Conservation (phyloP, 176 grass and related monocot species). For the Oryza longistaminata region DNA sequence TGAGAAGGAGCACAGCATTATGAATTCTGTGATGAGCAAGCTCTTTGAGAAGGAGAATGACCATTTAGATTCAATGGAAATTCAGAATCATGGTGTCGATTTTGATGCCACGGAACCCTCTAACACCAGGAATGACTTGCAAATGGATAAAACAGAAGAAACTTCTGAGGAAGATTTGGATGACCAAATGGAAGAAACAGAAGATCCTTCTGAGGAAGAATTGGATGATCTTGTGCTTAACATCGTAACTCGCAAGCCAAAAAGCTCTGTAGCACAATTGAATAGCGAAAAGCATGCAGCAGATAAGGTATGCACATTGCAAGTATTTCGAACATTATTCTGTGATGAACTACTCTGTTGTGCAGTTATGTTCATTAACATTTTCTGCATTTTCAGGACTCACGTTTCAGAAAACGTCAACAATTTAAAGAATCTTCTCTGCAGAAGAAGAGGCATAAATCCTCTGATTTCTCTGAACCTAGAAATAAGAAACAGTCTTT, state of each 20-base stretch:
- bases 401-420: conserved; percentile 24
- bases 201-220: conserved; percentile 67
- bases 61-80: conserved; percentile 36
- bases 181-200: conserved; percentile 51
- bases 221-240: conserved; percentile 86
- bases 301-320: conserved; percentile 51
- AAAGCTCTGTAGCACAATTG: conserved; percentile 39
- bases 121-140: conserved; percentile 20
- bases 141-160: conserved; percentile 44
- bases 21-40: conserved; percentile 89
- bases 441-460: conserved; percentile 46
- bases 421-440: conserved; percentile 23
- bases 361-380: conserved; percentile 7
- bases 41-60: conserved; percentile 63
- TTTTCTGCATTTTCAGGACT: conserved; percentile 46
- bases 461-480: conserved; percentile 23
- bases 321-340: conserved; percentile 6
- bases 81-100: conserved; percentile 8
- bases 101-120: conserved; percentile 8
- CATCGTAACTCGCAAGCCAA: conserved; percentile 50
- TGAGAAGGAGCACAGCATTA: conserved; percentile 82
- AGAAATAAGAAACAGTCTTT: conserved; percentile 43
- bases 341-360: not conserved
- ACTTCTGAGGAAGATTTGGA: conserved; percentile 57
- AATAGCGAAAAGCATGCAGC: conserved; percentile 24